Percentiles rank a stretch among this genome's conserved stretches.
These are phyloP conservation scores for Aspergillus costaricaensis DNA, from an alignment of 2,329 filamentous ascomycete genomes.

Conservation along the genomic window DNA sequence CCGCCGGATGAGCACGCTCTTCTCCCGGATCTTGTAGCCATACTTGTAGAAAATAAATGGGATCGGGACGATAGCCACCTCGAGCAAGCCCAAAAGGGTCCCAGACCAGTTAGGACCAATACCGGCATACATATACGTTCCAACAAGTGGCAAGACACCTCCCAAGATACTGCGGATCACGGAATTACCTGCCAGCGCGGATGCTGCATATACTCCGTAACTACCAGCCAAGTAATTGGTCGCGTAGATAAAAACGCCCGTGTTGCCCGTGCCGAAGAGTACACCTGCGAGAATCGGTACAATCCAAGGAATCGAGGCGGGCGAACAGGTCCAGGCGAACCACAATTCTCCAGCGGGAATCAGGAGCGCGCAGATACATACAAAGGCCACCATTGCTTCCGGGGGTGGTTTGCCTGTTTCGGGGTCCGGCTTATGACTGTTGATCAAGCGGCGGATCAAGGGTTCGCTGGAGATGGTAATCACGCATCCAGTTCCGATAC, in stretches of 20 bases:
- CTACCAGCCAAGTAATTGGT: constrained; percentile 76
- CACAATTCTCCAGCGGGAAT: constrained; percentile 78
- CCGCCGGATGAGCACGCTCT: constrained; percentile 57
- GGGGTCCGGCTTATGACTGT: constrained; percentile 72
- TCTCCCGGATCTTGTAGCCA: constrained; percentile 58
- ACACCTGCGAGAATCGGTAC: constrained; percentile 75
- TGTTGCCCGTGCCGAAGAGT: constrained; percentile 77
- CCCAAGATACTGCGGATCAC: constrained; percentile 72
- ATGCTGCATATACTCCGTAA: constrained; percentile 81
- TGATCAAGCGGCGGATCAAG: constrained; percentile 74
- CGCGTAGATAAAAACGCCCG: constrained; percentile 77
- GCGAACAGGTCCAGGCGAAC: constrained; percentile 86
- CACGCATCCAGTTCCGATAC: constrained; percentile 62
- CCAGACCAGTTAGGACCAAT: constrained; percentile 78
- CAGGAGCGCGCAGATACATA: constrained; percentile 74
- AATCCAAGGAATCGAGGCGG: constrained; percentile 77
- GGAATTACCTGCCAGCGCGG: constrained; percentile 76
- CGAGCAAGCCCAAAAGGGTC: constrained; percentile 71
- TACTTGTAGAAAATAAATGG: constrained; percentile 74
- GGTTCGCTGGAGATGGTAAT: constrained; percentile 61
- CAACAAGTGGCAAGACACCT: constrained; percentile 76
- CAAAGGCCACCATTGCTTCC: constrained; percentile 78
- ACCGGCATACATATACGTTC: constrained; percentile 67
- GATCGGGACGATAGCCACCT: constrained; percentile 74
- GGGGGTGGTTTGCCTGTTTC: constrained; percentile 71